Conservation (phyloP, 345 rosid species). For the Aegle marmelos region DNA sequence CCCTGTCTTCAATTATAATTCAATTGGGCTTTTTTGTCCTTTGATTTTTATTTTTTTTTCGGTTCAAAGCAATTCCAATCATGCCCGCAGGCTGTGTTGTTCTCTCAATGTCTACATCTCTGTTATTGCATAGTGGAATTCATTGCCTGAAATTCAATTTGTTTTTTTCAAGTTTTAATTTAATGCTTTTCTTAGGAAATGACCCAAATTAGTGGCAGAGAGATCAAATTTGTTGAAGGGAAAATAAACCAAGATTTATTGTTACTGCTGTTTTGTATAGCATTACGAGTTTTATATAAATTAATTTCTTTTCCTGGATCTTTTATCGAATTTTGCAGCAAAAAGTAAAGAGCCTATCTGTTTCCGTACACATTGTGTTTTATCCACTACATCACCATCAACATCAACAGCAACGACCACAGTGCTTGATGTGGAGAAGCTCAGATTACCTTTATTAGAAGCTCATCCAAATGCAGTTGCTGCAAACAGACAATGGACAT, state of each 20-base stretch:
- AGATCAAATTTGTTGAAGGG: background rate
- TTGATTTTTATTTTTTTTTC: background rate
- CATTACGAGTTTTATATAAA: background rate
- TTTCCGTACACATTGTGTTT: conserved; percentile 62
- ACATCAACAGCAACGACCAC: conserved; percentile 30
- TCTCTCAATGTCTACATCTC: background rate
- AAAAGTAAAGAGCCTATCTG: conserved; percentile 45
- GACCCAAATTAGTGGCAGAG: background rate
- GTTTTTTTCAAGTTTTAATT: background rate
- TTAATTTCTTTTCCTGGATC: conserved; percentile 10
- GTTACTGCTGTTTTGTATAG: conserved; percentile 4
- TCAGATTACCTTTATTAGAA: conserved; percentile 72
- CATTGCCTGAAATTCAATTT: background rate
- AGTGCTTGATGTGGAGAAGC: conserved; percentile 68
- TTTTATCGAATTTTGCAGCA: conserved; percentile 46
- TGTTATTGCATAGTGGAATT: background rate
- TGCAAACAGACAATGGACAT: conserved; percentile 61
- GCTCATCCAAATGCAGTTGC: conserved; percentile 45
- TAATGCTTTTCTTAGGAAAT: background rate
- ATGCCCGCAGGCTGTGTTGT: background rate
- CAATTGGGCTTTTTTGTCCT: background rate
- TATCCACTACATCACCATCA: conserved; percentile 57
- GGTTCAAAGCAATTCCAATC: background rate
- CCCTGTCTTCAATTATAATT: background rate
- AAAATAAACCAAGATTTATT: background rate